These are phyloP conservation scores for Leishmania major DNA, from an alignment of 208 protist genomes.

Conservation along the genomic window DNA sequence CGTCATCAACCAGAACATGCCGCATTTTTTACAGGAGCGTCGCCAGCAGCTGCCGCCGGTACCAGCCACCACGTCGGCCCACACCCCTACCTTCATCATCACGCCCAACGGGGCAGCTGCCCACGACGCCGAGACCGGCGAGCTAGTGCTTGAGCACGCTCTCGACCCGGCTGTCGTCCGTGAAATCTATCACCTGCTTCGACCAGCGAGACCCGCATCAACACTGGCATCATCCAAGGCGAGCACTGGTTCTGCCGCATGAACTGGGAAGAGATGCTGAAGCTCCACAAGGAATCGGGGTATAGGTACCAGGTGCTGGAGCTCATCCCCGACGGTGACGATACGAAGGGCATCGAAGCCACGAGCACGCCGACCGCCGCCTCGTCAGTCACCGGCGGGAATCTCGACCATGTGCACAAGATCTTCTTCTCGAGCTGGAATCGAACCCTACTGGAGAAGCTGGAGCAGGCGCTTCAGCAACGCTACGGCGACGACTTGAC, in stretches of 20 bases:
- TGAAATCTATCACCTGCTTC: slow-evolving; percentile 42
- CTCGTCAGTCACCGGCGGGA: slow-evolving; percentile 3
- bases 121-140: slow-evolving; percentile 44
- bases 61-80: slow-evolving; percentile 7
- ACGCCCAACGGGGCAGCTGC: slow-evolving; percentile 61
- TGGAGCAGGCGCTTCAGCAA: slow-evolving; percentile 35
- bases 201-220: slow-evolving; percentile 45
- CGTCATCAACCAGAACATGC: slow-evolving; percentile 42
- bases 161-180: slow-evolving; percentile 25
- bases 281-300: slow-evolving; percentile 50
- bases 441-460: slow-evolving; percentile 26
- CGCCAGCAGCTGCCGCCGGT: slow-evolving; percentile 37
- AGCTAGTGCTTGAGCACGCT: slow-evolving; percentile 35
- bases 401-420: slow-evolving; percentile 43
- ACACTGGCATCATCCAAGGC: slow-evolving; percentile 48
- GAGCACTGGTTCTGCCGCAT: slow-evolving; percentile 37
- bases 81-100: slow-evolving; percentile 35
- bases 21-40: slow-evolving; percentile 43
- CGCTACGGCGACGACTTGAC: slow-evolving; percentile 34
- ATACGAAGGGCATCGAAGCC: slow-evolving; percentile 13
- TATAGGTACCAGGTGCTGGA: slow-evolving; percentile 49
- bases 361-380: slow-evolving; percentile 3
- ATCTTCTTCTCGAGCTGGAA: slow-evolving; percentile 66
- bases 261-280: slow-evolving; percentile 55
- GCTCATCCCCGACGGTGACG: slow-evolving; percentile 1